Conservation (phyloP, 179 eudicot species). For the Beta macrorhiza region DNA sequence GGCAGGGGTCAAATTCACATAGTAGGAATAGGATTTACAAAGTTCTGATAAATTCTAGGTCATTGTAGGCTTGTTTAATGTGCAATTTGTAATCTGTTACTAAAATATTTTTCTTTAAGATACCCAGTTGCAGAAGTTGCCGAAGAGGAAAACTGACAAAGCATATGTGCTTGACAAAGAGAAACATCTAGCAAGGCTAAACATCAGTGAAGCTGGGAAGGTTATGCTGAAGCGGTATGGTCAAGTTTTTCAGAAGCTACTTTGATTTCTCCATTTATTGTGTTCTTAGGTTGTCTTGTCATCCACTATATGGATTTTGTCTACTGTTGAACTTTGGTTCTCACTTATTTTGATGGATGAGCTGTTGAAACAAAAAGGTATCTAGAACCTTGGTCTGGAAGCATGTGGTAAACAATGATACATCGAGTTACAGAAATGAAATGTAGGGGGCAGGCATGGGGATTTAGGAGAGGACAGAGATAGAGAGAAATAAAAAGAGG, state of each 20-base stretch:
- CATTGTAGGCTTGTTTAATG: constrained; percentile 1
- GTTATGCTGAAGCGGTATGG: constrained; percentile 76
- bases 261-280: background rate
- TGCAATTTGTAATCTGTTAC: constrained; percentile 22
- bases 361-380: background rate
- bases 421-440: background rate
- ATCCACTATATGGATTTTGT: background rate
- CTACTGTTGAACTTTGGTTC: background rate
- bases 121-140: constrained; percentile 99
- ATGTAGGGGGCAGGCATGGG: too few relatives aligned
- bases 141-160: constrained; percentile 91
- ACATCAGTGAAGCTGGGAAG: constrained; percentile 76
- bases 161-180: constrained; percentile 85
- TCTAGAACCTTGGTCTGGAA: background rate
- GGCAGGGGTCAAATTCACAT: background rate
- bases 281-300: background rate
- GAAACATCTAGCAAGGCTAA: constrained; percentile 91
- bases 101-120: constrained; percentile 60
- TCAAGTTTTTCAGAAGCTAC: background rate
- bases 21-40: background rate
- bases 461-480: too few relatives aligned
- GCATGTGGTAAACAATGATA: background rate
- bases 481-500: too few relatives aligned
- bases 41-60: background rate
- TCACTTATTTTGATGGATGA: background rate